Base-by-base conservation (phyloP, 768 basidiomycete genomes). In the Amanita inopinata region DNA sequence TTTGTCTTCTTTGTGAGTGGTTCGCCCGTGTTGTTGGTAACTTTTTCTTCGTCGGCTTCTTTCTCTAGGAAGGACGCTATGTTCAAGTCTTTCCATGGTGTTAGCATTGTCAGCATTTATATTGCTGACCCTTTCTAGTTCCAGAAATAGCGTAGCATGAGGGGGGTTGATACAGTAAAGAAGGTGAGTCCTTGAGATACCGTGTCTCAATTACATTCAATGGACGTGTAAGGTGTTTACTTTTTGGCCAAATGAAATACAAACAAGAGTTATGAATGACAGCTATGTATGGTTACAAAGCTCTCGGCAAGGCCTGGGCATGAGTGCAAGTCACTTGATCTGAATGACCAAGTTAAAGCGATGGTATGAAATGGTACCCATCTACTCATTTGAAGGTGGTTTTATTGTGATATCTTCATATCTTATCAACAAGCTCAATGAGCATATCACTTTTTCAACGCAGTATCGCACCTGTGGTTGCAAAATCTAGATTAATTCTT, bases 271-370 rank as follows among this genome's bases (percentile, higher is more conserved):
- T n/a, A n/a, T n/a, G n/a, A n/a, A n/a, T n/a, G n/a, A n/a, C n/a
- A n/a, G n/a, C n/a, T n/a, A n/a, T 33, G 41, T 15, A 28, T 17
- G 14, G 7, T 18, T 15, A 40, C 31, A 23, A 28, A 30, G 24
- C 27, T 8, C 25, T 30, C 38, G 38, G 38, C 38, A 40, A 20
- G 9, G 25, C 17, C 36, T 37, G 20, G 36, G 3, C 23, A 42
- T 42, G 17, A 42, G n/a, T n/a, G n/a, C n/a, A n/a, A n/a, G 18
- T 42, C 41, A 42, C 33, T 42, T 42, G 41, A 42, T 25, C 5
- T 18, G 11, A n/a, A n/a, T n/a, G n/a, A n/a, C n/a, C n/a, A n/a
- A n/a, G n/a, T n/a, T n/a, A n/a, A n/a, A n/a, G n/a, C n/a, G n/a
- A n/a, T n/a, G n/a, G n/a, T n/a, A n/a, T n/a, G n/a, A n/a, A n/a